Evolutionary conservation across 2,329 filamentous ascomycete genomes (phyloP), one percentile per base, ranked within the genome.

Genomic region (Didymella pinodella): DNA sequence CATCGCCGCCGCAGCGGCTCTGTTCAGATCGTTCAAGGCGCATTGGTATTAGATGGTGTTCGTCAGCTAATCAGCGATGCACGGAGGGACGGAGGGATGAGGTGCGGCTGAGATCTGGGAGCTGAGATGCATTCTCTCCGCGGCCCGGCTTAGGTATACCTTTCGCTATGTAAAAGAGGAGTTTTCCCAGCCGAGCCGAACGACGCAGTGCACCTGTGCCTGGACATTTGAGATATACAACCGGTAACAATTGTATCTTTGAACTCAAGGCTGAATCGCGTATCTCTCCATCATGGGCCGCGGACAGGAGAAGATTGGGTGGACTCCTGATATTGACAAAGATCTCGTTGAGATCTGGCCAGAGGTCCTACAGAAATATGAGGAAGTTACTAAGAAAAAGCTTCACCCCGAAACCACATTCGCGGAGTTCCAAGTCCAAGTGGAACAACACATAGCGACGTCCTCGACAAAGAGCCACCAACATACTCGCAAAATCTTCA

Each of bases 271-370:
- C 22, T 22, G 2, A 22, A 22, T 22, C 22, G 22, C 22, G 22
- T 22, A 22, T 22, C 22, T 32, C 18, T n/a, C 4, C 26, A 43
- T 3, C 10, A 50, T 50, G 48, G 36, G 48, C 2, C 48, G 48
- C 22, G 34, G 25, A 2, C 38, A 25, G 6, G 34, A 41, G 2
- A 18, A 50, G 8, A 4, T 11, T n/a, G 10, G 26, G 26, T 32
- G 26, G 8, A n/a, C 10, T 25, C 11, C 16, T 26, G 48, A 52
- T 20, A 20, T 25, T 8, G 57, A 64, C 22, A 14, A 64, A 44
- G 63, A 65, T 45, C 62, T 65, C 7, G 18, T 53, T 25, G 56
- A 65, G 44, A 29, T 64, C 2, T 64, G 61, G 63, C 54, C 56
- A 8, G 43, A 59, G 6, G 61, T 60, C 18, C 12, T 65, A 26